These are phyloP conservation scores for Cladophialophora yegresii DNA, from an alignment of 2,329 filamentous ascomycete species.

Conservation along the genomic window DNA sequence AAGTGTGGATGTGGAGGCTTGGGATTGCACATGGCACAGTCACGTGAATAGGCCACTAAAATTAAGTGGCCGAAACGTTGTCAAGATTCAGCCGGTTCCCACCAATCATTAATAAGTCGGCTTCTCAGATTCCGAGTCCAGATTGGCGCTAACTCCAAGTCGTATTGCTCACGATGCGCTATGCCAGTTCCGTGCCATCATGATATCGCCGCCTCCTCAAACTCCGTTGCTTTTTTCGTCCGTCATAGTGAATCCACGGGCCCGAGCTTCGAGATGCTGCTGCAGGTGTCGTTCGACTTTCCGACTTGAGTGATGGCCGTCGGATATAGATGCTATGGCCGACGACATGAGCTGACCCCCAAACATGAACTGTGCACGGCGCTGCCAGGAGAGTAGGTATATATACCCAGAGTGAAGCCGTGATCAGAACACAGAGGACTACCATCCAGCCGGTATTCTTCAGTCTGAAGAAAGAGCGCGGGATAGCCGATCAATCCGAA, in stretches of 20 bases:
- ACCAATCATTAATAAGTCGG: background rate
- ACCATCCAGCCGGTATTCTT: background rate
- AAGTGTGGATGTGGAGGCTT: no score
- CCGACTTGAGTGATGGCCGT: background rate
- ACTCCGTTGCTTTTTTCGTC: slow-evolving; percentile 1
- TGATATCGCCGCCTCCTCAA: background rate
- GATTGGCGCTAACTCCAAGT: background rate
- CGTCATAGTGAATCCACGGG: background rate
- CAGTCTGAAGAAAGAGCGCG: background rate
- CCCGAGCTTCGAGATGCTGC: background rate
- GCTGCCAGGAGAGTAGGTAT: background rate
- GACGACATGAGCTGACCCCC: background rate
- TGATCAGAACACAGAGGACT: background rate
- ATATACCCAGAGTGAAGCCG: background rate
- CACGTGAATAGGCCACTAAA: no score
- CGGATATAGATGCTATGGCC: slow-evolving; percentile 15
- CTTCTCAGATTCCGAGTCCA: background rate
- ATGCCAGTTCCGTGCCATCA: background rate
- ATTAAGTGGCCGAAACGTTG: background rate
- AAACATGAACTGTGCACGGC: background rate
- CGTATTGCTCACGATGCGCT: background rate
- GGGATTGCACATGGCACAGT: no score
- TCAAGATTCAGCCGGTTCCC: no score
- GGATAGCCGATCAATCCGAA: background rate
- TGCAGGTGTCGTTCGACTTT: background rate